Evolutionary conservation across 352 stramenopile species (phyloP), one percentile per base, ranked within the genome.

Genomic region (Aphanomyces cochlioides): DNA sequence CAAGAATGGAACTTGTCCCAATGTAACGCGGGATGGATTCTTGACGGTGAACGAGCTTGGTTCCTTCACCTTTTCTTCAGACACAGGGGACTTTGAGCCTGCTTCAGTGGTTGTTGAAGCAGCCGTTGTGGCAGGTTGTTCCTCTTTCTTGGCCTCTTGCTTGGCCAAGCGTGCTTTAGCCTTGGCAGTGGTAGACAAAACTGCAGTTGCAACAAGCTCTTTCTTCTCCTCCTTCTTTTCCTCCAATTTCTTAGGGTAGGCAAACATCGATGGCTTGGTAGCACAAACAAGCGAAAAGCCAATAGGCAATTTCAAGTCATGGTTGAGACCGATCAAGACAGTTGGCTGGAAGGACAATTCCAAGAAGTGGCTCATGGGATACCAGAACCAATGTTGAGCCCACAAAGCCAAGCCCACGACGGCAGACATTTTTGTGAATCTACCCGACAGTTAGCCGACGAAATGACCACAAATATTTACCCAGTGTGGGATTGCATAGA

Each of bases 341-440:
- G 96, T 99, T 19, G 97, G 96, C 56, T 97, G 97, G 71, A 99
- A 92, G 38, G 96, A 94, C 21, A 99, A 82, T 73, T 96, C 96
- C 41, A 99, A 78, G 77, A 99, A 99, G 81, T 99, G 96, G 82
- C 98, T 97, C 64, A 99, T 89, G 41, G 97, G 97, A 79, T 99
- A 99, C 97, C 97, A 99, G 78, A 99, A 99, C 97, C 97, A 99
- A 75, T 99, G 96, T 82, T 99, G 97, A 38, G 96, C 85, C 93
- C 95, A 99, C 47, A 99, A 81, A 4, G 92, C 95, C 38, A 99
- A 75, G 40, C 97, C 97, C 7, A 99, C 94, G 5, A 98, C 96
- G 47, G 90, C 93, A 4, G 87, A 93, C 90, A 98, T 98, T 83
- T 99, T 99, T 3, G 94, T 98, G 74, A 99, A 99, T 7, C 72